Percentiles rank a stretch among this genome's conserved stretches.
phyloP scores from a whole-genome alignment of 192 early-diverging fungal species.

The Anaeromyces robustus region DNA sequence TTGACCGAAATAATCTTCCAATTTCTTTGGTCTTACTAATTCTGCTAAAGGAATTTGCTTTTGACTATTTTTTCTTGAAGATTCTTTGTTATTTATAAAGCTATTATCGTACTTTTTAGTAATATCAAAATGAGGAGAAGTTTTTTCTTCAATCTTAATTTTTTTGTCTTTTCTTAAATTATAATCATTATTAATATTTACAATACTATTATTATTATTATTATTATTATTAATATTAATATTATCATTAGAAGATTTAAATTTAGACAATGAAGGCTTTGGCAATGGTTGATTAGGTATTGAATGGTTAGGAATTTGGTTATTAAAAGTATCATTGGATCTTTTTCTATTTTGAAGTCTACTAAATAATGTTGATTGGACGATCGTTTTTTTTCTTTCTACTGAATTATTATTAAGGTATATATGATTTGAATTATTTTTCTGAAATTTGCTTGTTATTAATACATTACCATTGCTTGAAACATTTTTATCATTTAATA shows the following conservation, averaged over 20 bases:
- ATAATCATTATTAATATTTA: not conserved
- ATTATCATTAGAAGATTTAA: not conserved
- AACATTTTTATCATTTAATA: not conserved
- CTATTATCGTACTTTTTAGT: not conserved
- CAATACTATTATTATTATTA: not conserved
- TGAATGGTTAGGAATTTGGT: not conserved
- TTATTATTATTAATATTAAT: not conserved
- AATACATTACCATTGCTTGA: not conserved
- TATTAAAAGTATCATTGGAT: not conserved
- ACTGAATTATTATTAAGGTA: not conserved
- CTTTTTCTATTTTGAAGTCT: not conserved
- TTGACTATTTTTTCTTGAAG: not conserved
- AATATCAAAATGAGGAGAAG: not conserved
- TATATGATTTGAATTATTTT: not conserved
- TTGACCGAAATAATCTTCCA: constrained; percentile 63
- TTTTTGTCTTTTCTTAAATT: not conserved
- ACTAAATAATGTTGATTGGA: not conserved
- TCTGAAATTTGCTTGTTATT: not conserved
- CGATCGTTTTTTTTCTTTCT: not conserved
- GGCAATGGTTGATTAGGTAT: not conserved
- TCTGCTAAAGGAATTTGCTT: constrained; percentile 40
- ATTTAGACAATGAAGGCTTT: not conserved
- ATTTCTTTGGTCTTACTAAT: constrained; percentile 28
- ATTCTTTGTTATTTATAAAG: not conserved
- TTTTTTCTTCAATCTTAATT: not conserved